A percentile compares a stretch with the other conserved stretches of the same genome.
These are phyloP conservation scores for Aspergillus texensis DNA, from an alignment of 2,329 filamentous ascomycete species.

Conservation along the genomic window DNA sequence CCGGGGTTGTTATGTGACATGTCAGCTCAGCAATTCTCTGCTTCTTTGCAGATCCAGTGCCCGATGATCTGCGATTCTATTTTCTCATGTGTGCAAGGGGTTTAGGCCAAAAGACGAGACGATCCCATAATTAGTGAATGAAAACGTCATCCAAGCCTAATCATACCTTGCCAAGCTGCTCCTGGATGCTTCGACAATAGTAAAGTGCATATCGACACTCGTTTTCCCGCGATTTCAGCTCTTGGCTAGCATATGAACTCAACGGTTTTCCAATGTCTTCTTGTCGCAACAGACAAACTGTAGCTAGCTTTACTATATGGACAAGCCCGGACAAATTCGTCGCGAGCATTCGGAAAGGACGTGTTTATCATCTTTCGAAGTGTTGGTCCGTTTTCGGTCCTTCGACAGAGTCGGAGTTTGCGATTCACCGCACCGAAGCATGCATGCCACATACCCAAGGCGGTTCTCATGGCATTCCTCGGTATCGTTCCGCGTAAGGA, in stretches of 20 bases:
- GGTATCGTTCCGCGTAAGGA: background rate
- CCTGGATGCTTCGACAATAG: background rate
- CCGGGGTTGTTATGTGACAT: background rate
- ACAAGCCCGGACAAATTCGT: background rate
- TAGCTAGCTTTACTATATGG: background rate
- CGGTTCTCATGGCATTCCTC: background rate
- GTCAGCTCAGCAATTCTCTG: background rate
- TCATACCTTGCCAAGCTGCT: background rate
- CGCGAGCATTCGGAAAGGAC: background rate
- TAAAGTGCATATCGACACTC: background rate
- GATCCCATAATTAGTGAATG: no score
- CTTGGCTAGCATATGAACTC: background rate
- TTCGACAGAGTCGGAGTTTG: background rate
- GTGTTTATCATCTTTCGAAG: background rate
- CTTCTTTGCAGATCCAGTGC: background rate
- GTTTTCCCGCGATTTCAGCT: background rate
- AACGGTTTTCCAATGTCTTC: background rate
- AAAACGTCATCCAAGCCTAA: background rate
- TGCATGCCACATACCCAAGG: background rate
- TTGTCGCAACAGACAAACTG: background rate
- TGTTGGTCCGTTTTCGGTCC: background rate
- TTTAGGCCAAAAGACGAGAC: background rate
- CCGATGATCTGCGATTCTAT: background rate
- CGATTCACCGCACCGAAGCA: background rate
- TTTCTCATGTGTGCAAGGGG: background rate